These are phyloP conservation scores for Ogataea henricii DNA, from an alignment of 805 yeast genomes.

Conservation along the genomic window DNA sequence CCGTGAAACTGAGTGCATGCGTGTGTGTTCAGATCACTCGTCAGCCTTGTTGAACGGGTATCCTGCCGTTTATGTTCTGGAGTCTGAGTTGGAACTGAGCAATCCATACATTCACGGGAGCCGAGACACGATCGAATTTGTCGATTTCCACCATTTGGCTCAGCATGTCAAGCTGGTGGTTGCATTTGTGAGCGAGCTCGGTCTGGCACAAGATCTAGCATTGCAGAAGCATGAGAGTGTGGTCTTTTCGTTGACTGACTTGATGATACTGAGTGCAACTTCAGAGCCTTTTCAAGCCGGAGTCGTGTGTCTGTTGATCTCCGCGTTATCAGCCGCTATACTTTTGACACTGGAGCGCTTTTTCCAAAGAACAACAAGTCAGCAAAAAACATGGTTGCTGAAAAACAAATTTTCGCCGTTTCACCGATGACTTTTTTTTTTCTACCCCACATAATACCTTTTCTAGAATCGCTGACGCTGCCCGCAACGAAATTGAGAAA, in stretches of 20 bases:
- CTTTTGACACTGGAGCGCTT: background rate
- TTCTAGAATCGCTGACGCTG: background rate
- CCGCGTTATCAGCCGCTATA: background rate
- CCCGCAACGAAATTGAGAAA: background rate
- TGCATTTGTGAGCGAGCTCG: constrained; percentile 74
- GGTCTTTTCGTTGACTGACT: constrained; percentile 20
- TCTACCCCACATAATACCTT: constrained; percentile 5
- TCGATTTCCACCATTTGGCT: constrained; percentile 74
- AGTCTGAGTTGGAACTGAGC: constrained; percentile 63
- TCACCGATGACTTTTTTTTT: constrained; percentile 4
- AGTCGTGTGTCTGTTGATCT: background rate
- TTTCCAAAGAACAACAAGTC: background rate
- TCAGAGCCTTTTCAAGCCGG: background rate
- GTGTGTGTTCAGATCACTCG: constrained; percentile 93
- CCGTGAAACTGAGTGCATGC: constrained; percentile 80
- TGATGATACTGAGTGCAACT: constrained; percentile 13
- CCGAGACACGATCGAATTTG: constrained; percentile 77
- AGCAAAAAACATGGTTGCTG: background rate
- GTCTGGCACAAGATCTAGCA: background rate
- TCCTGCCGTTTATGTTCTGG: constrained; percentile 83
- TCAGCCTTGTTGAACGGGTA: constrained; percentile 81
- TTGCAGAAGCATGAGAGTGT: constrained; percentile 3
- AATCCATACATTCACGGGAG: constrained; percentile 76
- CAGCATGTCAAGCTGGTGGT: constrained; percentile 80
- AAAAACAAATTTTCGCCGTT: constrained; percentile 1